Evolutionary conservation across 257 asterid genomes (phyloP).

Genomic region (Lycium ferocissimum): DNA sequence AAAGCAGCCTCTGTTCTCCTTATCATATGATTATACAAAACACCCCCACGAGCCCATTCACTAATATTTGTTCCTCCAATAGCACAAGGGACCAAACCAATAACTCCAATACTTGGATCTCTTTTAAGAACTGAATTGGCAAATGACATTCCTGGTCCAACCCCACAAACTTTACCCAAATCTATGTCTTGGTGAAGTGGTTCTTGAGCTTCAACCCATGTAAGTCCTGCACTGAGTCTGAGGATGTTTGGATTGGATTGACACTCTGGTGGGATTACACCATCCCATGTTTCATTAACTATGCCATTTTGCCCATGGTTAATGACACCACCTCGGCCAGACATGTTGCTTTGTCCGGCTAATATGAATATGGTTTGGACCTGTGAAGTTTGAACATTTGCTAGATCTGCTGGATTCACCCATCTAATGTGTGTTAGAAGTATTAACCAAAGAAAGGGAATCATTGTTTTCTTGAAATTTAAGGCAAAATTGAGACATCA

Average conservation of each 20-base stretch:
- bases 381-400: neutral
- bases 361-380: constrained; percentile 63
- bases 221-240: constrained; percentile 48
- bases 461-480: constrained; percentile 42
- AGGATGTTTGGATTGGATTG: constrained; percentile 46
- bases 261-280: constrained; percentile 57
- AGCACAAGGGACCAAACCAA: constrained; percentile 65
- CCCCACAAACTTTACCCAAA: constrained; percentile 57
- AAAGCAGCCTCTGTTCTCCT: constrained; percentile 45
- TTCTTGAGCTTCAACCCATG: constrained; percentile 73
- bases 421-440: constrained; percentile 47
- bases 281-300: constrained; percentile 62
- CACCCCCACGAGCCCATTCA: constrained; percentile 44
- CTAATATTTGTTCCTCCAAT: constrained; percentile 45
- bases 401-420: constrained; percentile 33
- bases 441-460: constrained; percentile 46
- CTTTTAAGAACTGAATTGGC: constrained; percentile 44
- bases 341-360: constrained; percentile 93
- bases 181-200: constrained; percentile 87
- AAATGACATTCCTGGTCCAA: constrained; percentile 91
- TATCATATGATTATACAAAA: constrained; percentile 38
- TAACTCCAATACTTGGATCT: constrained; percentile 53
- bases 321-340: constrained; percentile 81
- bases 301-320: constrained; percentile 36
- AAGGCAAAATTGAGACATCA: constrained; percentile 10